phyloP scores from a whole-genome alignment of 371 early-diverging fungal genomes.

The Mucor lusitanicus region DNA sequence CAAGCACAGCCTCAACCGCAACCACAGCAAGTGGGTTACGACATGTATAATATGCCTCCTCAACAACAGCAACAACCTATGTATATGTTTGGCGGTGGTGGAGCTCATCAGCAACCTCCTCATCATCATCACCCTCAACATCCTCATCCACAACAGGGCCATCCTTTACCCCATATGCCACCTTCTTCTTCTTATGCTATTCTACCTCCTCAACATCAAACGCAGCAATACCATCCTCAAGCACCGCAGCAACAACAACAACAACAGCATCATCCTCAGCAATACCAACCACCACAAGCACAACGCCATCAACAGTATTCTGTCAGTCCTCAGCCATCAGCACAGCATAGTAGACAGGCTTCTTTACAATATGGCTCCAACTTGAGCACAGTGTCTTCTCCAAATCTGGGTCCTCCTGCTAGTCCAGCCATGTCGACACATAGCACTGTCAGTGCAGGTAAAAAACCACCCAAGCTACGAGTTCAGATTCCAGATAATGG shows the following conservation, averaged over 20 bases:
- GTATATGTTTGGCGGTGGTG: slow-evolving; percentile 8
- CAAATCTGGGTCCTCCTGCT: slow-evolving; percentile 16
- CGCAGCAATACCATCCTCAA: slow-evolving; percentile 10
- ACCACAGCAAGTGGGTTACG: slow-evolving; percentile 28
- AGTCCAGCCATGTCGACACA: slow-evolving; percentile 34
- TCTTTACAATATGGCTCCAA: slow-evolving; percentile 15
- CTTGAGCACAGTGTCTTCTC: slow-evolving; percentile 14
- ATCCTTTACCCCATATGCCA: background rate
- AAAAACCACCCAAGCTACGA: slow-evolving; percentile 51
- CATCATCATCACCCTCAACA: background rate
- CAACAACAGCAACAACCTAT: slow-evolving; percentile 11
- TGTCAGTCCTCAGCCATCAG: slow-evolving; percentile 19
- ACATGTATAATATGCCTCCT: slow-evolving; percentile 37
- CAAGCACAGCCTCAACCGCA: slow-evolving; percentile 7
- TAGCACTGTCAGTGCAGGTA: slow-evolving; percentile 23
- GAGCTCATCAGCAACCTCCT: slow-evolving; percentile 2
- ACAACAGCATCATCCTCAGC: slow-evolving; percentile 6
- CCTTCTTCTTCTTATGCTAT: slow-evolving; percentile 16
- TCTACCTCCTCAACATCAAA: slow-evolving; percentile 8
- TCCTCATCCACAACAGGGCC: background rate
- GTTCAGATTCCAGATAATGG: slow-evolving; percentile 52
- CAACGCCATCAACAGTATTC: slow-evolving; percentile 11
- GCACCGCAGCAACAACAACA: background rate
- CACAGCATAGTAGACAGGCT: slow-evolving; percentile 20
- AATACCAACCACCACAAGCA: slow-evolving; percentile 17